A percentile compares a stretch with the other conserved stretches of the same genome.
Evolutionary conservation across 306 rosid species (phyloP).

Genomic region (Lablab purpureus): DNA sequence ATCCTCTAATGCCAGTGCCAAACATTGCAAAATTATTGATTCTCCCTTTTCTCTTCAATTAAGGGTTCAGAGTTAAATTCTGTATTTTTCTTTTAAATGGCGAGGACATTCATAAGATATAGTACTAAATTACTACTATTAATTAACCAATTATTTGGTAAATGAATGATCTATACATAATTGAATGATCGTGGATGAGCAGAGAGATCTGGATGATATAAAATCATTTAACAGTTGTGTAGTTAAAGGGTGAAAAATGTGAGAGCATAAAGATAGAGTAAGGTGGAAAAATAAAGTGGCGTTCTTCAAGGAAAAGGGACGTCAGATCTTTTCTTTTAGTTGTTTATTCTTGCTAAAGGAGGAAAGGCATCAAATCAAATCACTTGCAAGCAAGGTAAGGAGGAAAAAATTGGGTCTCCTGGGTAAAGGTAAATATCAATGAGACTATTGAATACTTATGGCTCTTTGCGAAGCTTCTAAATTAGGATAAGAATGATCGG

Average conservation of each 20-base stretch:
- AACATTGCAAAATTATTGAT: conserved; percentile 2
- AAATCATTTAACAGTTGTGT: conserved; percentile 5
- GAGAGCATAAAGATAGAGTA: conserved; percentile 52
- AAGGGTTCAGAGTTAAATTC: conserved; percentile 8
- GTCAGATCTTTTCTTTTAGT: conserved; percentile 42
- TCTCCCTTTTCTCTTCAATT: neutral
- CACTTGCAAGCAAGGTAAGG: conserved; percentile 51
- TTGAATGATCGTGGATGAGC: conserved; percentile 24
- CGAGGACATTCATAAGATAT: conserved; percentile 18
- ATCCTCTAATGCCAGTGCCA: conserved; percentile 8
- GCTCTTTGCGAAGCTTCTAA: conserved; percentile 34
- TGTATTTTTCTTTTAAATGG: conserved; percentile 4
- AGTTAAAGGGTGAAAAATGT: conserved; percentile 22
- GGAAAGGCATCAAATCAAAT: conserved; percentile 43
- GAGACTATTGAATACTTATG: conserved; percentile 9
- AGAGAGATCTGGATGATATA: neutral
- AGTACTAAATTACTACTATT: neutral
- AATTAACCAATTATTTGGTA: conserved; percentile 39
- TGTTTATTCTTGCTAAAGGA: conserved; percentile 35
- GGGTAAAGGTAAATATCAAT: conserved; percentile 30
- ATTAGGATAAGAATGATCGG: neutral
- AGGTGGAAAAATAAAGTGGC: conserved; percentile 56
- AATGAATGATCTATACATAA: neutral
- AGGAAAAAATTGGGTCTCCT: conserved; percentile 29
- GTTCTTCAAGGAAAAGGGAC: conserved; percentile 55